Conservation (phyloP, 345 rosid species). For the Alliaria petiolata region DNA sequence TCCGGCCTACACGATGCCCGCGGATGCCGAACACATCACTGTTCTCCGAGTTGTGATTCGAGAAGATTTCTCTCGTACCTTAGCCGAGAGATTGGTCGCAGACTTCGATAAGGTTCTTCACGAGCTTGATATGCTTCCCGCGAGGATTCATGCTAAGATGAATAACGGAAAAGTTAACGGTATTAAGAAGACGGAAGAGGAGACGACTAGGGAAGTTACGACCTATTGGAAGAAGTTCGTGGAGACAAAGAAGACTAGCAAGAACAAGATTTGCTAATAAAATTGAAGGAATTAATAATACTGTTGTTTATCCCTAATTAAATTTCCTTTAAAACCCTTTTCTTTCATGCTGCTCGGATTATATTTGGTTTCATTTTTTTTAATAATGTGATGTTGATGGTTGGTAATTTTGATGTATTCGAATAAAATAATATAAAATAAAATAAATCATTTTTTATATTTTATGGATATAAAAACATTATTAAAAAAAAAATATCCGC, state of each 20-base stretch:
- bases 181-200: constrained; percentile 59
- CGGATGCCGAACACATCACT: constrained; percentile 69
- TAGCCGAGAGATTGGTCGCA: constrained; percentile 53
- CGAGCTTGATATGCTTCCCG: constrained; percentile 67
- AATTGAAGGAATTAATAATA: not conserved
- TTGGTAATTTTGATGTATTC: too few species aligned
- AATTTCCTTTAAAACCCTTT: not conserved
- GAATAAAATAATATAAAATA: too few species aligned
- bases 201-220: constrained; percentile 65
- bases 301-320: not conserved
- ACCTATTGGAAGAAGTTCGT: constrained; percentile 74
- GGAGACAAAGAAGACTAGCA: constrained; percentile 44
- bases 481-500: too few species aligned
- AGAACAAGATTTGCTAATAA: constrained; percentile 52
- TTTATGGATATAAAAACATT: too few species aligned
- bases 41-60: constrained; percentile 77
- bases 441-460: too few species aligned
- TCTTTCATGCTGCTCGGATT: too few species aligned
- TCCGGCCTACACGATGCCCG: constrained; percentile 86
- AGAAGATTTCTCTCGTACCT: constrained; percentile 70
- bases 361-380: too few species aligned
- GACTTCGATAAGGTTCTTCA: constrained; percentile 74
- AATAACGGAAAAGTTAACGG: constrained; percentile 17
- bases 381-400: too few species aligned
- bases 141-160: constrained; percentile 39